phyloP scores from a whole-genome alignment of 2,329 filamentous ascomycete species.

The Sarocladium brachiariae region DNA sequence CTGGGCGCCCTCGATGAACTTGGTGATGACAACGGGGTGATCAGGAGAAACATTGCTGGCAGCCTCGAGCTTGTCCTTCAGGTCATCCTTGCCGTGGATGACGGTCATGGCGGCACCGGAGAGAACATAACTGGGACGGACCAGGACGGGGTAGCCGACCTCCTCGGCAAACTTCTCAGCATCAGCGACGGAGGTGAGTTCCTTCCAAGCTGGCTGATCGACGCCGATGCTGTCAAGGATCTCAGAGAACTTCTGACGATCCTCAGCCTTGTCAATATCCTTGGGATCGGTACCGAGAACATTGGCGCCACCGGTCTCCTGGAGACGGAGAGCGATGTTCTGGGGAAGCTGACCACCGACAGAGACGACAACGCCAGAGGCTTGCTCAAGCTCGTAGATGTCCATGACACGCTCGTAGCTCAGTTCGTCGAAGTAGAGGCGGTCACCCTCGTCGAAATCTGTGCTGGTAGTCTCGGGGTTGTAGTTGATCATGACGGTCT shows the following conservation, averaged over 20 bases:
- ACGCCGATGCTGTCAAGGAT: slow-evolving; percentile 96
- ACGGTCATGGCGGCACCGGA: slow-evolving; percentile 99
- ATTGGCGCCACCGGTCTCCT: slow-evolving; percentile 83
- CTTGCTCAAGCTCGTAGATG: slow-evolving; percentile 88
- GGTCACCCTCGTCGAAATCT: slow-evolving; percentile 84
- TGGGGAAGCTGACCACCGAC: slow-evolving; percentile 95
- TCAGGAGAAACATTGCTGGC: slow-evolving; percentile 89
- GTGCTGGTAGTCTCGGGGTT: slow-evolving; percentile 57
- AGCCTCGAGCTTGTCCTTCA: slow-evolving; percentile 90
- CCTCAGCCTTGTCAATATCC: slow-evolving; percentile 96
- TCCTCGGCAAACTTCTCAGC: slow-evolving; percentile 80
- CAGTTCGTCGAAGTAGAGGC: slow-evolving; percentile 93
- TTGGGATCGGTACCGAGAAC: slow-evolving; percentile 87
- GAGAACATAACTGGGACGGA: slow-evolving; percentile 90
- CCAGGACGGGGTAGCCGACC: slow-evolving; percentile 90
- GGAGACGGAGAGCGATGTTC: slow-evolving; percentile 91
- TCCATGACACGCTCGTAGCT: slow-evolving; percentile 98
- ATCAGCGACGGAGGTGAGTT: slow-evolving; percentile 81
- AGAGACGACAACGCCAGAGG: slow-evolving; percentile 85
- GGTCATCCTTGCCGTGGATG: slow-evolving; percentile 78
- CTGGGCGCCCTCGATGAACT: slow-evolving; percentile 94
- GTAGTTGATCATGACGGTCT: slow-evolving; percentile 96
- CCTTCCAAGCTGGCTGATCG: slow-evolving; percentile 97
- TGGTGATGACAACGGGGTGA: slow-evolving; percentile 95
- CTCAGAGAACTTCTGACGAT: slow-evolving; percentile 96